Evolutionary conservation across 495 filamentous ascomycete genomes (phyloP).

Genomic region (Tuber calosporum): DNA sequence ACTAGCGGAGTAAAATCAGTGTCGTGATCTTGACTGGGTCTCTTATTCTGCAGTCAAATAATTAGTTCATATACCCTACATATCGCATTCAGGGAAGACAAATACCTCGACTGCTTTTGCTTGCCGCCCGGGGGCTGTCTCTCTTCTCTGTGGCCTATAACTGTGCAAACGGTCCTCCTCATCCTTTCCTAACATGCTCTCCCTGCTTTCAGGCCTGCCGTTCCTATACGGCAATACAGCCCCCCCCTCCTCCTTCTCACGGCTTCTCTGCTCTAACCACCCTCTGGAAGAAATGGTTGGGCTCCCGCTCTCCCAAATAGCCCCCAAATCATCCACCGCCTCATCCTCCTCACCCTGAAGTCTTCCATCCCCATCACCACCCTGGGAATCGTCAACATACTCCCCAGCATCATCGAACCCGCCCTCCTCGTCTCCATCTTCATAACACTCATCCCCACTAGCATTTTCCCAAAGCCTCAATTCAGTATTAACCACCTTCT

Average conservation of each 20-base stretch:
- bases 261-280: constrained; percentile 11
- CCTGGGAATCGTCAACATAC: constrained; percentile 18
- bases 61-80: not conserved
- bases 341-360: constrained; percentile 24
- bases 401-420: constrained; percentile 8
- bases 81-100: not conserved
- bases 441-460: constrained; percentile 21
- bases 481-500: constrained; percentile 31
- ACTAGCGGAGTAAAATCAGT: not conserved
- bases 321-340: constrained; percentile 13
- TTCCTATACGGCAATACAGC: constrained; percentile 3
- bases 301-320: constrained; percentile 27
- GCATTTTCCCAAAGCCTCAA: constrained; percentile 24
- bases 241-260: not conserved
- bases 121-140: not conserved
- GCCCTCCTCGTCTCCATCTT: constrained; percentile 10
- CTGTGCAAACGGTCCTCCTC: not conserved
- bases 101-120: not conserved
- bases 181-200: not conserved
- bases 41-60: not conserved
- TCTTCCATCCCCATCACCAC: constrained; percentile 24
- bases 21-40: not conserved
- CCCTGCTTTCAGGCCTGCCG: constrained; percentile 1
- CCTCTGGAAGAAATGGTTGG: constrained; percentile 32
- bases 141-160: not conserved